phyloP scores from a whole-genome alignment of 345 rosid species.

The Eucalyptus sp. region DNA sequence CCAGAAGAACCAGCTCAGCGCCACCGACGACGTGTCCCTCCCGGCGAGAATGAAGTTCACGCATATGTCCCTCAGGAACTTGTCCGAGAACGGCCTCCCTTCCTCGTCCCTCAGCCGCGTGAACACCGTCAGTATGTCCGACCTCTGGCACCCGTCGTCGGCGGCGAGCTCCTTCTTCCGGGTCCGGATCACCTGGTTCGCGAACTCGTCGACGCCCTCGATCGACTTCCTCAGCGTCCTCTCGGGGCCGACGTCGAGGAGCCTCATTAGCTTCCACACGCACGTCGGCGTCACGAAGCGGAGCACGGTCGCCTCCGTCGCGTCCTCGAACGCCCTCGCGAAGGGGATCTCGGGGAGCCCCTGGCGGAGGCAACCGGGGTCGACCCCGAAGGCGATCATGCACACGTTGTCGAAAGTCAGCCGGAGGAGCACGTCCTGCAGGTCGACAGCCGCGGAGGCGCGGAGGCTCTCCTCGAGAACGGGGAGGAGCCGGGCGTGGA shows the following conservation, averaged over 20 bases:
- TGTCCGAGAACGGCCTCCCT: constrained; percentile 51
- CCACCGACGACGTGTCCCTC: constrained; percentile 94
- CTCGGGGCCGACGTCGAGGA: constrained; percentile 55
- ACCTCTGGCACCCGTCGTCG: constrained; percentile 17
- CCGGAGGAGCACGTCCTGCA: constrained; percentile 71
- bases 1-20: constrained; percentile 95
- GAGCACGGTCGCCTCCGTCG: constrained; percentile 59
- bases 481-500: constrained; percentile 62
- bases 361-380: constrained; percentile 68
- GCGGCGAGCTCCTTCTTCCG: constrained; percentile 59
- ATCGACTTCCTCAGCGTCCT: constrained; percentile 63
- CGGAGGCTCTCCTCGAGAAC: constrained; percentile 46
- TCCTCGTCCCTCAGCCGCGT: constrained; percentile 45
- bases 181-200: constrained; percentile 60
- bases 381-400: constrained; percentile 92
- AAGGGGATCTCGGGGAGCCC: constrained; percentile 66
- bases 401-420: constrained; percentile 88
- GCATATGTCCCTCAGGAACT: constrained; percentile 83
- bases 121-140: constrained; percentile 71
- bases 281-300: constrained; percentile 76
- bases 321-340: constrained; percentile 84
- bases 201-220: constrained; percentile 65
- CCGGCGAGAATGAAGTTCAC: constrained; percentile 96
- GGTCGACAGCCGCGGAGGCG: constrained; percentile 34
- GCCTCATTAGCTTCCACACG: constrained; percentile 77